Evolutionary conservation across 768 basidiomycete genomes (phyloP).

Genomic region (Psilocybe tampanensis): DNA sequence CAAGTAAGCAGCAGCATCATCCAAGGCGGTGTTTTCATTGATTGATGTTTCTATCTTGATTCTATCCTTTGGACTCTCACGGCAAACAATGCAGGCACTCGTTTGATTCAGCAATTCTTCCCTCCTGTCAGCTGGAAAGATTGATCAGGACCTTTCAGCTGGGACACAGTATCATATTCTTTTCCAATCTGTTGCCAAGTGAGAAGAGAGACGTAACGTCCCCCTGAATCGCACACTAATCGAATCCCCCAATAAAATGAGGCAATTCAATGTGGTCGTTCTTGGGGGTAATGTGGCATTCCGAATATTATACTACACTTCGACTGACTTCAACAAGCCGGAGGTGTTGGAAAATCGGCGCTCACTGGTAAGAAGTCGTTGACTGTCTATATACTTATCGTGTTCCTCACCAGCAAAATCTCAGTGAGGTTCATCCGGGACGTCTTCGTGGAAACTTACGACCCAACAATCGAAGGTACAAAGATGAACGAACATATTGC

Average conservation of each 20-base stretch:
- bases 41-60: not conserved
- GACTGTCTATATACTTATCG: not conserved
- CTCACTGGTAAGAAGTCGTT: constrained; percentile 51
- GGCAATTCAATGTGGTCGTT: constrained; percentile 76
- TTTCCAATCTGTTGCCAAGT: not conserved
- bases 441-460: constrained; percentile 75
- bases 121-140: constrained; percentile 1
- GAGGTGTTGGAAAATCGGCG: constrained; percentile 89
- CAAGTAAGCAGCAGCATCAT: not conserved
- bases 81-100: constrained; percentile 23
- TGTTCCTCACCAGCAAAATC: constrained; percentile 6
- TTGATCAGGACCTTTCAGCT: constrained; percentile 1
- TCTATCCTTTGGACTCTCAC: constrained; percentile 24
- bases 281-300: constrained; percentile 62
- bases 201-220: constrained; percentile 2
- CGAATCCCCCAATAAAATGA: constrained; percentile 42
- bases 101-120: constrained; percentile 13
- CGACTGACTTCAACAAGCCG: constrained; percentile 50
- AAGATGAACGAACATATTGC: not conserved
- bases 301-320: constrained; percentile 8
- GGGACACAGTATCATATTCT: not conserved
- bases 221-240: constrained; percentile 5
- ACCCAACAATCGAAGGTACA: constrained; percentile 84
- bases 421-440: constrained; percentile 73
- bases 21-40: constrained; percentile 2